Evolutionary conservation across 164 flowering plant species (phyloP).

Genomic region (Warburgia ugandensis): DNA sequence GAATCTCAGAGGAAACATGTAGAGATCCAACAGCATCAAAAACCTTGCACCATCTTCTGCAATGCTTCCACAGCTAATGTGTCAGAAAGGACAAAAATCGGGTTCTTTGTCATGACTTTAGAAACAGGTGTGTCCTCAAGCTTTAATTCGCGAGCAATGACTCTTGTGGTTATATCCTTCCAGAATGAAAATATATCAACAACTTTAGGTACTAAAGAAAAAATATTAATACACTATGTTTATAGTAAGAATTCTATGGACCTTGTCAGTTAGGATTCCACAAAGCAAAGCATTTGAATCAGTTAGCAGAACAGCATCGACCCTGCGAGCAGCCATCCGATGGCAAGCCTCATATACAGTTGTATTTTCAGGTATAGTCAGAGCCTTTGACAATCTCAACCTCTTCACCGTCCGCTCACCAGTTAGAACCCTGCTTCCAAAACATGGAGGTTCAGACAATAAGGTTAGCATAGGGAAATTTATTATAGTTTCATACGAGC

Average conservation of each 20-base stretch:
- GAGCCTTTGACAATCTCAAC: constrained; percentile 79
- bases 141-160: constrained; percentile 72
- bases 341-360: constrained; percentile 79
- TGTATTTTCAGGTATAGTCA: constrained; percentile 87
- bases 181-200: constrained; percentile 8
- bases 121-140: constrained; percentile 88
- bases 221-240: background rate
- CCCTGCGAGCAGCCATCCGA: constrained; percentile 90
- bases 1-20: no score
- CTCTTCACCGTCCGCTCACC: constrained; percentile 97
- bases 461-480: no score
- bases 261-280: constrained; percentile 98
- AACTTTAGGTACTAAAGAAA: background rate
- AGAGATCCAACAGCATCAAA: no score
- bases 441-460: constrained; percentile 6
- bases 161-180: constrained; percentile 90
- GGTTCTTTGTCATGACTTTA: constrained; percentile 96
- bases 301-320: constrained; percentile 89
- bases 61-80: constrained; percentile 98
- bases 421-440: constrained; percentile 44
- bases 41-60: constrained; percentile 99
- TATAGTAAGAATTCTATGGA: constrained; percentile 9
- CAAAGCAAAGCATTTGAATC: constrained; percentile 95
- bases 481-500: no score
- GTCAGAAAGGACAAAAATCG: constrained; percentile 90